These are phyloP conservation scores for Komagataella kurtzmanii DNA, from an alignment of 805 yeast genomes.

Conservation along the genomic window DNA sequence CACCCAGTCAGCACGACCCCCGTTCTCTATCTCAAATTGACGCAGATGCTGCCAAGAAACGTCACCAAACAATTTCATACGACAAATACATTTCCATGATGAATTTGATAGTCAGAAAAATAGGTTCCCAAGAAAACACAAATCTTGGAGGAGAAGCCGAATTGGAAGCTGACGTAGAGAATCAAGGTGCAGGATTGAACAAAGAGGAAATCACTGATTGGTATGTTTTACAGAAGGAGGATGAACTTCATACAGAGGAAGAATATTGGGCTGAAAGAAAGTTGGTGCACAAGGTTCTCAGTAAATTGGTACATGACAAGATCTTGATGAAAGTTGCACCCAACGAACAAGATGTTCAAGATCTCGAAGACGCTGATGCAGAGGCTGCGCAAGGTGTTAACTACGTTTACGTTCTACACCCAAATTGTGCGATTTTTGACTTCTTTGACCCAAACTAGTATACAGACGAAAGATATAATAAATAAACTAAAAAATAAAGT, in stretches of 20 bases:
- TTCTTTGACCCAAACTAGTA: slow-evolving; percentile 28
- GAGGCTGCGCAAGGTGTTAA: slow-evolving; percentile 12
- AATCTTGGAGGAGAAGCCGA: slow-evolving; percentile 24
- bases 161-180: slow-evolving; percentile 9
- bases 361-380: slow-evolving; percentile 17
- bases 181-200: slow-evolving; percentile 34
- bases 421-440: slow-evolving; percentile 73
- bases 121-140: slow-evolving; percentile 38
- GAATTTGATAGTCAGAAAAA: slow-evolving; percentile 49
- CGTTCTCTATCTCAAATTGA: slow-evolving; percentile 1
- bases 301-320: slow-evolving; percentile 72
- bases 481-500: background rate
- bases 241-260: slow-evolving; percentile 52
- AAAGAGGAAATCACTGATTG: slow-evolving; percentile 63
- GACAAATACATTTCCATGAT: slow-evolving; percentile 80
- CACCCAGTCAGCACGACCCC: background rate
- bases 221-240: slow-evolving; percentile 67
- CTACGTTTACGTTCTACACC: slow-evolving; percentile 49
- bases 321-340: slow-evolving; percentile 53
- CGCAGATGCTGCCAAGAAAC: slow-evolving; percentile 8
- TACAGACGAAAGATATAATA: background rate
- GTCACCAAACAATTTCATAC: slow-evolving; percentile 49
- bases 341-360: slow-evolving; percentile 27
- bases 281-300: slow-evolving; percentile 67
- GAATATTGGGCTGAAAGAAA: slow-evolving; percentile 60